Evolutionary conservation across 495 filamentous ascomycete genomes (phyloP), one percentile per base, ranked within the genome.

Genomic region (Lophiotrema nucula): DNA sequence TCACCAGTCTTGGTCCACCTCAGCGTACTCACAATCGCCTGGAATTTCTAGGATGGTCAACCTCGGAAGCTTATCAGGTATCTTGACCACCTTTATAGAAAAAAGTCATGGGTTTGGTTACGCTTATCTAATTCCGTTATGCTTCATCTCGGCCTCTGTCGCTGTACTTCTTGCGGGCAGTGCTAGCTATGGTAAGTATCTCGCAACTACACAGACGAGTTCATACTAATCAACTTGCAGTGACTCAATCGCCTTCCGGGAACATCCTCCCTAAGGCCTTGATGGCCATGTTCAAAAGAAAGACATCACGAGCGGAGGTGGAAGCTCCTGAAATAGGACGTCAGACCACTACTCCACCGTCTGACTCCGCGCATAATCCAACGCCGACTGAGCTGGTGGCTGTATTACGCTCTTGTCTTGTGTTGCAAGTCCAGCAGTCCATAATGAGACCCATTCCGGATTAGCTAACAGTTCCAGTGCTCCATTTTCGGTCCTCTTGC

Each of bases 401-500:
- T 35, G 8, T 15, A 35, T 8, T 8, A 35, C 31, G 31, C 31
- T 35, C 31, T 35, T 35, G 31, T 15, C 31, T 8, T 8, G 15
- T 35, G 8, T 35, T 35, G 31, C 15, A 35, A 35, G 31, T 35
- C 31, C 15, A 43, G 12, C 8, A 10, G 11, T 19, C 19, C 39
- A 43, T 10, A 15, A 43, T 10, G 18, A 15, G 8, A 6, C 19
- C 39, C 39, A 43, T 19, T 19, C n/a, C n/a, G n/a, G n/a, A n/a
- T n/a, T n/a, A n/a, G n/a, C 18, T 11, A 15, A 10, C 39, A 43
- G 11, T 43, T 11, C 18, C 11, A 55, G 51, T n/a, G 38, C 46
- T 19, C 33, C 23, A 2, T n/a, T 46, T 18, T 3, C 37, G 3
- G 15, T 33, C 8, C 86, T 85, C 61, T 79, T 81, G 62, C 51